Evolutionary conservation across 176 grass and related monocot species (phyloP).

Genomic region (Olyra latifolia): DNA sequence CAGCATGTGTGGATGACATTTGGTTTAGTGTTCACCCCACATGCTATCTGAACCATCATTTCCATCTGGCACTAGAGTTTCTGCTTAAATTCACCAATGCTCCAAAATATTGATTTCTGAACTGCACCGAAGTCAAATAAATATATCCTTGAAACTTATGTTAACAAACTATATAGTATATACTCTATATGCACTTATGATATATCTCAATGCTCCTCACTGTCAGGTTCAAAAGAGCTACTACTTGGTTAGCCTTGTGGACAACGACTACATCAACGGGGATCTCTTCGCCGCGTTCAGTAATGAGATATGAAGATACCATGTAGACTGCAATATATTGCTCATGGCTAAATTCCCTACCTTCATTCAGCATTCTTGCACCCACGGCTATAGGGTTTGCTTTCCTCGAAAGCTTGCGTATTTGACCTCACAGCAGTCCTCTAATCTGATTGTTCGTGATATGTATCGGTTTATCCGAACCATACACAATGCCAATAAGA

Average conservation of each 20-base stretch:
- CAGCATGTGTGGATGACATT: not conserved
- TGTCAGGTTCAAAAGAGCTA: conserved; percentile 64
- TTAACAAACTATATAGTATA: not conserved
- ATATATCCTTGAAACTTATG: not conserved
- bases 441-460: conserved; percentile 13
- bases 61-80: not conserved
- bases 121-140: not conserved
- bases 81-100: not conserved
- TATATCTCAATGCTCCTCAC: not conserved
- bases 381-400: conserved; percentile 9
- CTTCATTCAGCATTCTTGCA: conserved; percentile 4
- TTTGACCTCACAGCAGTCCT: not conserved
- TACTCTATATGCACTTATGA: not conserved
- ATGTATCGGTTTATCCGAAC: conserved; percentile 29
- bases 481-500: conserved; percentile 35
- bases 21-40: not conserved
- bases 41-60: not conserved
- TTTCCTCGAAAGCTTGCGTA: not conserved
- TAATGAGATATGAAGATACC: conserved; percentile 44
- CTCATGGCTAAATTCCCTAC: not conserved
- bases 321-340: not conserved
- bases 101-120: not conserved
- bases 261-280: conserved; percentile 77
- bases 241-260: conserved; percentile 75
- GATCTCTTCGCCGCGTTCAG: conserved; percentile 70